Conservation (phyloP, 1,284 basidiomycete species). For the Albatrellus sp. region DNA sequence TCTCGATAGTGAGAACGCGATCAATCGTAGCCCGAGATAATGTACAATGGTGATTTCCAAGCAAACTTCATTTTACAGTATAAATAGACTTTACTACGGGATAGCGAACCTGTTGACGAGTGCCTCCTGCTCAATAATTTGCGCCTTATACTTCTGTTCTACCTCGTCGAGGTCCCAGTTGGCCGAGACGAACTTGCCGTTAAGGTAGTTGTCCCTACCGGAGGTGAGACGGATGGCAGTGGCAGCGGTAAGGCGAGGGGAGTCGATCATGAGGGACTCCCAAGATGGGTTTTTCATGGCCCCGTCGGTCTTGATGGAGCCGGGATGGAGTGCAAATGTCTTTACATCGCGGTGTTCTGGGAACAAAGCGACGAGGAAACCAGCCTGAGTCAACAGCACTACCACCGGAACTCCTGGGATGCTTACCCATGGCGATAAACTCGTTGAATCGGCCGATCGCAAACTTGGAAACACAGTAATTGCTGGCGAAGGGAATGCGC, state of each 20-base stretch:
- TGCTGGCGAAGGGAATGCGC: slow-evolving; percentile 1
- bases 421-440: slow-evolving; percentile 8
- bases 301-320: slow-evolving; percentile 5
- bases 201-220: slow-evolving; percentile 8
- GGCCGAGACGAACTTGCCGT: slow-evolving; percentile 6
- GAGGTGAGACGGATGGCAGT: slow-evolving; percentile 7
- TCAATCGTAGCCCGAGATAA: no score
- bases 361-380: background rate
- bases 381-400: no score
- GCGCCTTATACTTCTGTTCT: slow-evolving; percentile 5
- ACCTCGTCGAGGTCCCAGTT: slow-evolving; percentile 9
- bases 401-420: no score
- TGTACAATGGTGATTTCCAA: no score
- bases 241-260: slow-evolving; percentile 2
- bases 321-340: slow-evolving; percentile 9
- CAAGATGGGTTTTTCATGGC: background rate
- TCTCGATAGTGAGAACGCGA: no score
- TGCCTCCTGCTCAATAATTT: slow-evolving; percentile 1
- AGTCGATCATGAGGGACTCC: background rate
- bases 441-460: slow-evolving; percentile 7
- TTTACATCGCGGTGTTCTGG: slow-evolving; percentile 7
- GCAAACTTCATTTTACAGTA: no score
- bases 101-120: slow-evolving; percentile 4
- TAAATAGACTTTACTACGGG: no score
- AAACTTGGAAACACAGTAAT: slow-evolving; percentile 8